Percentiles rank a stretch among this genome's conserved stretches.
phyloP scores from a whole-genome alignment of 148 eudicot genomes.

The Nyssa sinensis region DNA sequence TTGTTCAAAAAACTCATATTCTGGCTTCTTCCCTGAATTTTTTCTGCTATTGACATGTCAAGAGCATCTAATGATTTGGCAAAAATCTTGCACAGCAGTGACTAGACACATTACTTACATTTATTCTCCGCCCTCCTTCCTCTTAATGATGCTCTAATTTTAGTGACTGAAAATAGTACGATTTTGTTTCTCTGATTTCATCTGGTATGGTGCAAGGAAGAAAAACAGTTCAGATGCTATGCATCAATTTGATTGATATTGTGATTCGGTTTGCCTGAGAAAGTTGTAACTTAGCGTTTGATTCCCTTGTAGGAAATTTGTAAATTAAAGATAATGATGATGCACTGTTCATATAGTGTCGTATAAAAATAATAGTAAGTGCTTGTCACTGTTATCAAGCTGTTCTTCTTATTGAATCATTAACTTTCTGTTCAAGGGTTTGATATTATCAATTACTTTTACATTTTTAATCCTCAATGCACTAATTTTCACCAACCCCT shows the following conservation, averaged over 20 bases:
- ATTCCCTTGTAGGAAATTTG: neutral
- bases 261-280: slow-evolving; percentile 5
- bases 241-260: slow-evolving; percentile 1
- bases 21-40: neutral
- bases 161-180: neutral
- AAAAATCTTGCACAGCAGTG: neutral
- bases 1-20: neutral
- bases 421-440: neutral
- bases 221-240: neutral
- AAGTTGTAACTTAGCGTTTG: neutral
- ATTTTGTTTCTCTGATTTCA: slow-evolving; percentile 3
- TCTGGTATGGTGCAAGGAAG: neutral
- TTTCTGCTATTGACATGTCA: neutral
- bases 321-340: neutral
- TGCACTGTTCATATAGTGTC: neutral
- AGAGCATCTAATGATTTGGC: neutral
- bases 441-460: neutral
- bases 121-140: neutral
- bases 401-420: neutral
- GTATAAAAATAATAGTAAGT: neutral
- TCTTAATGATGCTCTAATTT: neutral
- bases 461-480: neutral
- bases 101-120: too few species aligned
- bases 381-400: too few species aligned
- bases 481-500: neutral